Evolutionary conservation across 495 filamentous ascomycete genomes (phyloP).

Genomic region (Penicillium steckii): DNA sequence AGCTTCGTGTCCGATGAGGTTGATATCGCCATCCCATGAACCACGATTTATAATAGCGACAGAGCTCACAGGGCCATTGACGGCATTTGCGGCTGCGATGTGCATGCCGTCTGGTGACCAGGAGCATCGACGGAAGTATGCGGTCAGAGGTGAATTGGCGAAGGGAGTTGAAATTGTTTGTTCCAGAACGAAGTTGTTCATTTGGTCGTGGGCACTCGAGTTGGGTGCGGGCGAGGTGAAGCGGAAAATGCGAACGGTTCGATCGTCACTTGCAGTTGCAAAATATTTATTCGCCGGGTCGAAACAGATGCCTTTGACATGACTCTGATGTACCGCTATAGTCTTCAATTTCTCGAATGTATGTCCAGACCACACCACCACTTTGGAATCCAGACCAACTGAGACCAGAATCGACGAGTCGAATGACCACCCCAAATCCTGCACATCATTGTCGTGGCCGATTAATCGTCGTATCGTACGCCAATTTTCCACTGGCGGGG

Average conservation of each 20-base stretch:
- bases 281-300: slow-evolving; percentile 99
- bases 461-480: slow-evolving; percentile 88
- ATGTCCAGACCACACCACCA: slow-evolving; percentile 95
- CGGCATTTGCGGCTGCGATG: slow-evolving; percentile 94
- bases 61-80: slow-evolving; percentile 95
- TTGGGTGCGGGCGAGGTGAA: slow-evolving; percentile 91
- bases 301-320: slow-evolving; percentile 98
- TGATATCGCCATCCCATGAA: slow-evolving; percentile 94
- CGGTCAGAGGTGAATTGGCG: slow-evolving; percentile 82
- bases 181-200: slow-evolving; percentile 92
- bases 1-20: slow-evolving; percentile 94
- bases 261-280: slow-evolving; percentile 94
- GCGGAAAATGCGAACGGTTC: slow-evolving; percentile 93
- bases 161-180: slow-evolving; percentile 84
- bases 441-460: slow-evolving; percentile 97
- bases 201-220: slow-evolving; percentile 87
- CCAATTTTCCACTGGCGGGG: slow-evolving; percentile 95
- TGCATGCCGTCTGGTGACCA: slow-evolving; percentile 98
- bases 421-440: slow-evolving; percentile 95
- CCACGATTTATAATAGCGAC: slow-evolving; percentile 93
- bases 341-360: slow-evolving; percentile 98
- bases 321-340: slow-evolving; percentile 85
- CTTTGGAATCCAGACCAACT: slow-evolving; percentile 94
- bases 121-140: slow-evolving; percentile 93
- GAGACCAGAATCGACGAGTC: slow-evolving; percentile 95